Conservation (phyloP, 148 eudicot genomes). For the Arbutus unedo region DNA sequence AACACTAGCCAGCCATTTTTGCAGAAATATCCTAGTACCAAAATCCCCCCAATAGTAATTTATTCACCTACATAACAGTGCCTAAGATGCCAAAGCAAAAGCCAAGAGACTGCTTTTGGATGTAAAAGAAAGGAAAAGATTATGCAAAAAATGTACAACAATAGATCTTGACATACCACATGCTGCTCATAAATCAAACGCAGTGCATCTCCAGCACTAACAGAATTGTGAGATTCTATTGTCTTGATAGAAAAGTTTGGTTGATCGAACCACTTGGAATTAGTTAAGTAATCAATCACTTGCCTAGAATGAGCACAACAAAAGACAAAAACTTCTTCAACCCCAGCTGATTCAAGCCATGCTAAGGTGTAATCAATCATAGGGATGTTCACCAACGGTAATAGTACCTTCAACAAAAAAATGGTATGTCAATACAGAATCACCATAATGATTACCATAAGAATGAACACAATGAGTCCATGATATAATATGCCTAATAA, state of each 20-base stretch:
- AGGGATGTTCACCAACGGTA: constrained; percentile 80
- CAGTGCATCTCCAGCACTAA: constrained; percentile 95
- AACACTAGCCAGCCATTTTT: background rate
- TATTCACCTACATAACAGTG: background rate
- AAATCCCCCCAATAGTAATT: background rate
- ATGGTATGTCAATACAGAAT: background rate
- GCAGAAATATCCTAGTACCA: background rate
- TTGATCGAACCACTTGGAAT: constrained; percentile 73
- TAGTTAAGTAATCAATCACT: constrained; percentile 69
- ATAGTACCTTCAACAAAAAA: constrained; percentile 59
- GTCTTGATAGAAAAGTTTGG: constrained; percentile 79
- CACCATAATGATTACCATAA: constrained; percentile 3
- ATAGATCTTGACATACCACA: constrained; percentile 57
- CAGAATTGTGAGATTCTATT: constrained; percentile 74
- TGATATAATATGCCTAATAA: background rate
- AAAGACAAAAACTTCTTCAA: constrained; percentile 89
- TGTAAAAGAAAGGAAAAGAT: background rate
- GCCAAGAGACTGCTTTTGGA: background rate
- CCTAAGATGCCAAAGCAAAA: background rate
- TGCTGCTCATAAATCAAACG: constrained; percentile 77
- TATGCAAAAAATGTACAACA: background rate
- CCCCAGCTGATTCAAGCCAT: constrained; percentile 95
- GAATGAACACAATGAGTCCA: background rate
- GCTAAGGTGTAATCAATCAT: constrained; percentile 94
- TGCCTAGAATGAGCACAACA: constrained; percentile 97